Conservation (phyloP, 257 asterid species). For the Lavandula angustifolia region DNA sequence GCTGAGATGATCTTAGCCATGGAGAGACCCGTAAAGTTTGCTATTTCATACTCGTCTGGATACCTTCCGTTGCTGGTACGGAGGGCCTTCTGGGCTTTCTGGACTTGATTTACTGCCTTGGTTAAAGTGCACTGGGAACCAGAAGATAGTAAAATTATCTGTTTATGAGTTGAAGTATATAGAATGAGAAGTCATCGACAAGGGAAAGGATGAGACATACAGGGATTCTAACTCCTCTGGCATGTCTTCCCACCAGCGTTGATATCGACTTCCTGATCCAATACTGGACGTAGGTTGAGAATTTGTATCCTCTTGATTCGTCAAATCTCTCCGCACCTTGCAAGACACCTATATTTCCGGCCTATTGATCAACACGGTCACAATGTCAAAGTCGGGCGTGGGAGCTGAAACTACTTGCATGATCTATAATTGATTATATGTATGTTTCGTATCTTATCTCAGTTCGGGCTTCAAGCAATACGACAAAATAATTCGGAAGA, state of each 20-base stretch:
- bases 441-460: not conserved
- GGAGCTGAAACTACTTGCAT: not conserved
- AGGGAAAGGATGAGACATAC: slow-evolving; percentile 44
- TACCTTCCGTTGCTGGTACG: slow-evolving; percentile 55
- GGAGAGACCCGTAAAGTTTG: slow-evolving; percentile 71
- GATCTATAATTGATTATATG: not conserved
- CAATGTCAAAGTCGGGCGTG: slow-evolving; percentile 15
- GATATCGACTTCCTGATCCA: slow-evolving; percentile 82
- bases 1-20: slow-evolving; percentile 59
- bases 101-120: slow-evolving; percentile 67
- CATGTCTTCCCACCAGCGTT: slow-evolving; percentile 59
- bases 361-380: slow-evolving; percentile 44
- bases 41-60: slow-evolving; percentile 63
- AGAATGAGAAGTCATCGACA: slow-evolving; percentile 11
- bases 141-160: slow-evolving; percentile 15
- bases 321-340: slow-evolving; percentile 90
- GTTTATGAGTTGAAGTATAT: slow-evolving; percentile 8
- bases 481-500: not conserved
- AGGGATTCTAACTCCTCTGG: slow-evolving; percentile 78
- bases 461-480: not conserved
- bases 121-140: slow-evolving; percentile 60
- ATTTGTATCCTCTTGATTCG: slow-evolving; percentile 77
- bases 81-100: slow-evolving; percentile 68
- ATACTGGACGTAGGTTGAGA: slow-evolving; percentile 85
- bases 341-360: slow-evolving; percentile 74